Evolutionary conservation across 2,329 filamentous ascomycete species (phyloP).

Genomic region (Blastomyces gilchristii): DNA sequence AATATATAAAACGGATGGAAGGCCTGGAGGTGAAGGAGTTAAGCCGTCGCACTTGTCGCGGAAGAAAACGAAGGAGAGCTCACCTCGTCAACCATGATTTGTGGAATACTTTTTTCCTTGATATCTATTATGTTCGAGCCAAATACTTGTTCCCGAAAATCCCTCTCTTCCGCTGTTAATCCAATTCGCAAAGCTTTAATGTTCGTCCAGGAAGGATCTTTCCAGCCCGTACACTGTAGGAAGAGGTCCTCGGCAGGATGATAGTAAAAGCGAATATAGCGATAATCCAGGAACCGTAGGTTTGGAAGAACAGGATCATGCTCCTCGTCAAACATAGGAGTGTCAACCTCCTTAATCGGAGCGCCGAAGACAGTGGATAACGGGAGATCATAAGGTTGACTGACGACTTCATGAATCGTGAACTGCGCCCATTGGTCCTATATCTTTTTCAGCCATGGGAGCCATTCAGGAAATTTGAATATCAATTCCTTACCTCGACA

Average conservation of each 20-base stretch:
- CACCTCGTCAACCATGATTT: slow-evolving; percentile 82
- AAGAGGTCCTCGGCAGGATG: slow-evolving; percentile 87
- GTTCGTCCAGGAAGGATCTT: slow-evolving; percentile 80
- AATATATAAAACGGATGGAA: slow-evolving; percentile 99
- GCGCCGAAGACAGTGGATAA: slow-evolving; percentile 50
- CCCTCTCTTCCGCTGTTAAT: slow-evolving; percentile 80
- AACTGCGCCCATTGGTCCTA: slow-evolving; percentile 95
- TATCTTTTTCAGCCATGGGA: background rate
- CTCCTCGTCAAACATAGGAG: slow-evolving; percentile 59
- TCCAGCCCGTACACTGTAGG: slow-evolving; percentile 78
- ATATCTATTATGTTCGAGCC: slow-evolving; percentile 87
- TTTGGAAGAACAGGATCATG: slow-evolving; percentile 64
- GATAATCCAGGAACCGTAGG: slow-evolving; percentile 75
- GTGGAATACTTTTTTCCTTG: slow-evolving; percentile 71
- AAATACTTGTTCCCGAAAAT: slow-evolving; percentile 73
- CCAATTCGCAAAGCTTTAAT: slow-evolving; percentile 64
- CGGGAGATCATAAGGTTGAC: slow-evolving; percentile 49
- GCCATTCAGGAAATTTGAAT: background rate
- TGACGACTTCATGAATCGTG: slow-evolving; percentile 58
- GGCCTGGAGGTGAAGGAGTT: slow-evolving; percentile 42
- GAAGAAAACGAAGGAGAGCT: slow-evolving; percentile 12
- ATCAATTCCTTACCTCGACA: slow-evolving; percentile 53
- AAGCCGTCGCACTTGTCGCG: slow-evolving; percentile 15
- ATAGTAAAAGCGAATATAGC: slow-evolving; percentile 87
- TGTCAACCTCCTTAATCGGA: slow-evolving; percentile 44